Evolutionary conservation across 306 rosid species (phyloP).

Genomic region (Sophora flavescens): DNA sequence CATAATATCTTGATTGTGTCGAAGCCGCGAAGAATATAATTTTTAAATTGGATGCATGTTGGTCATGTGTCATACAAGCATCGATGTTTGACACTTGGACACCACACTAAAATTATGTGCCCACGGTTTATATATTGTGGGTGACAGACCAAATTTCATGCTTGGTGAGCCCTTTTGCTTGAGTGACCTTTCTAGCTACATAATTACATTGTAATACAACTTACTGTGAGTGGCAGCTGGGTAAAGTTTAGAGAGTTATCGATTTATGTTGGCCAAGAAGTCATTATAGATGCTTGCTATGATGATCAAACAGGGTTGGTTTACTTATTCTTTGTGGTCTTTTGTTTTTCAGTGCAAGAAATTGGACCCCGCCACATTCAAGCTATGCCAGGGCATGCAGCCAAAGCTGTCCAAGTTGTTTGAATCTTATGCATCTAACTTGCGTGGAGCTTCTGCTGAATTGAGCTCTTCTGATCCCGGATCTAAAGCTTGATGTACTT

Average conservation of each 20-base stretch:
- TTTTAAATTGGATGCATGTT: not conserved
- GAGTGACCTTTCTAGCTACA: not conserved
- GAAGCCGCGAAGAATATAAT: too few relatives aligned
- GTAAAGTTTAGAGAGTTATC: not conserved
- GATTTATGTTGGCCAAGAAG: slow-evolving; percentile 9
- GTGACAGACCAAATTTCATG: not conserved
- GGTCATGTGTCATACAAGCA: not conserved
- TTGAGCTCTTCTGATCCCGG: slow-evolving; percentile 75
- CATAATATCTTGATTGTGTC: too few relatives aligned
- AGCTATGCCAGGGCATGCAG: slow-evolving; percentile 69
- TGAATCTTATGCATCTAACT: slow-evolving; percentile 68
- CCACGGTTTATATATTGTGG: not conserved
- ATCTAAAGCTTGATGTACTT: slow-evolving; percentile 75
- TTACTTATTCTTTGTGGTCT: slow-evolving; percentile 24
- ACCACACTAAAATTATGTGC: not conserved
- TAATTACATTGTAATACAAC: slow-evolving; percentile 22
- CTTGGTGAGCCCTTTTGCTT: not conserved
- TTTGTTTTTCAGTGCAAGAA: slow-evolving; percentile 67
- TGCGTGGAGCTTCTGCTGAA: slow-evolving; percentile 66
- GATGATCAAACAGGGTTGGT: slow-evolving; percentile 12
- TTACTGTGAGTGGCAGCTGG: slow-evolving; percentile 5
- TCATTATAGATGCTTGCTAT: slow-evolving; percentile 18
- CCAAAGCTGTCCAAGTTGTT: slow-evolving; percentile 70
- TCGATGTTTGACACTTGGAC: not conserved
- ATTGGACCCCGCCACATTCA: slow-evolving; percentile 60